Evolutionary conservation across 2,329 filamentous ascomycete species (phyloP).

Genomic region (Sporothrix variecibatus): DNA sequence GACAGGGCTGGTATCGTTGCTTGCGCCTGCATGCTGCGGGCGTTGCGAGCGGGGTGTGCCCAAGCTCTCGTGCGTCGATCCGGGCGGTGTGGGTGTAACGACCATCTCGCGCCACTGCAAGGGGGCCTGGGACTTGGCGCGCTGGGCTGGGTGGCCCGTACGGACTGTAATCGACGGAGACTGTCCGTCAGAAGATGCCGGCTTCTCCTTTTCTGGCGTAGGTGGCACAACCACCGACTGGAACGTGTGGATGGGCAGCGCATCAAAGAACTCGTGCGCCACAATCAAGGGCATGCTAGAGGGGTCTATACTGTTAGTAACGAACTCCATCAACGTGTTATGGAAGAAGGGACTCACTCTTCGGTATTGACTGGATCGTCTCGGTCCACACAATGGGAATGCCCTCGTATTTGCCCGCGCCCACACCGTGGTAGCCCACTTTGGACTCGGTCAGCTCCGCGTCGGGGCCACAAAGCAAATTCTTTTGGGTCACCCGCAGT

Average conservation of each 20-base stretch:
- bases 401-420: conserved; percentile 72
- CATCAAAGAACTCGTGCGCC: conserved; percentile 98
- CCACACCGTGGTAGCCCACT: conserved; percentile 70
- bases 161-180: conserved; percentile 20
- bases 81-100: conserved; percentile 66
- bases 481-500: conserved; percentile 74
- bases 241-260: conserved; percentile 93
- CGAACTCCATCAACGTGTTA: too few species aligned
- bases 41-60: conserved; percentile 55
- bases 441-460: conserved; percentile 69
- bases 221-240: conserved; percentile 63
- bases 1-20: conserved; percentile 52
- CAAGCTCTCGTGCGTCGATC: conserved; percentile 55
- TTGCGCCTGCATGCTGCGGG: conserved; percentile 43
- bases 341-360: conserved; percentile 56
- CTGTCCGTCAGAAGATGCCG: conserved; percentile 33
- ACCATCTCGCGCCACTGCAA: conserved; percentile 81
- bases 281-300: conserved; percentile 86
- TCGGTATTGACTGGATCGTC: conserved; percentile 79
- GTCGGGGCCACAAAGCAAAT: conserved; percentile 74
- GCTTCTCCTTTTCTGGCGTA: conserved; percentile 40
- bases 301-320: conserved; percentile 47
- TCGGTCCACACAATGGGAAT: conserved; percentile 88
- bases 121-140: conserved; percentile 32
- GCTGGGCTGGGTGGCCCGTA: conserved; percentile 29